phyloP scores from a whole-genome alignment of 352 stramenopile genomes.

The Phytopythium aichiense region DNA sequence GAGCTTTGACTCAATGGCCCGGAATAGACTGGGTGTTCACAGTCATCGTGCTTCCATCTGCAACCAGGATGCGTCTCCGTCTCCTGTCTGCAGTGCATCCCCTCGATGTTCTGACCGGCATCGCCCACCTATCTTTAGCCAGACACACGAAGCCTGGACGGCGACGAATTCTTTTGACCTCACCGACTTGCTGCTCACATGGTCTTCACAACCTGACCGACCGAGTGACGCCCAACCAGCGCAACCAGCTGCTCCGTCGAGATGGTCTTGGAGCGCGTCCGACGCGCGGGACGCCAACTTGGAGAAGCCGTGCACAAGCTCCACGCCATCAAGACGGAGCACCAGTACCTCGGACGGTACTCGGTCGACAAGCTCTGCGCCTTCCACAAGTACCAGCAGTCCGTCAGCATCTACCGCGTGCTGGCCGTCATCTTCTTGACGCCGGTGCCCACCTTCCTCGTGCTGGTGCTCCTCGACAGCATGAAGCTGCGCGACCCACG shows the following conservation, averaged over 20 bases:
- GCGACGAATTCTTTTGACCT: no score
- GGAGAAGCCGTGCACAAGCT: not conserved
- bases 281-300: not conserved
- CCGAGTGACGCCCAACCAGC: no score
- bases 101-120: no score
- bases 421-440: constrained; percentile 11
- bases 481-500: constrained; percentile 7
- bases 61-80: no score
- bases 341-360: constrained; percentile 20
- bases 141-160: no score
- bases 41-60: not conserved
- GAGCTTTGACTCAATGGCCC: no score
- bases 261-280: no score
- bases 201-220: no score
- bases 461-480: constrained; percentile 10
- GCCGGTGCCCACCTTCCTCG: constrained; percentile 10
- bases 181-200: no score
- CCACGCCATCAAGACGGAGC: constrained; percentile 2
- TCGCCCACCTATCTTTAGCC: no score
- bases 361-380: constrained; percentile 19
- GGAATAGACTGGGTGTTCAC: not conserved
- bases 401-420: constrained; percentile 9
- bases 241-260: no score
- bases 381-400: constrained; percentile 18
- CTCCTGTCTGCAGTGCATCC: no score